Evolutionary conservation across 179 eudicot genomes (phyloP), one percentile per base, ranked within the genome.

Genomic region (Spinacia oleracea): DNA sequence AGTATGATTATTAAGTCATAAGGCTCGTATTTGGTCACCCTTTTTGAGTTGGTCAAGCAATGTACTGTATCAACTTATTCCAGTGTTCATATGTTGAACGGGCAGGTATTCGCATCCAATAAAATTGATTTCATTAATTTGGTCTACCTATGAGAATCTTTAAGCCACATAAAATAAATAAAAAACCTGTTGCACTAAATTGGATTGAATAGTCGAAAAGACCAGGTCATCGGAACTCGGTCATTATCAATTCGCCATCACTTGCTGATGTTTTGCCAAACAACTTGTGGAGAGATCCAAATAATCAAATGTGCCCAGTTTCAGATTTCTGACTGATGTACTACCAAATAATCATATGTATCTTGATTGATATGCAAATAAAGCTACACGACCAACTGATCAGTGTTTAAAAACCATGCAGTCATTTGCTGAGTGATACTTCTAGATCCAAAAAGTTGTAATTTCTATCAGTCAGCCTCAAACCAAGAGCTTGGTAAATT

Each of bases 201-300:
- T 63, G 40, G 0, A 23, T 14, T 63, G 16, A 11, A 14, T 20
- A 63, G 12, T 7, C 27, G 14, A 46, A 40, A 29, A 29, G 64
- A 25, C 58, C 20, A 15, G 21, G 72, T 77, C 73, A 51, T 20
- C 11, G 34, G 34, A 60, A 77, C 18, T 8, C 38, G 34, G 73
- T 59, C 34, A 40, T n/a, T 46, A 31, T 20, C 38, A 43, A 23
- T 70, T 48, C n/a, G n/a, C 58, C 74, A 45, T 70, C 74, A 27
- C 34, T 70, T 43, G 34, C 20, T 43, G 73, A 70, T 46, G 74
- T 27, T 27, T 56, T 48, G 48, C 74, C 74, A 70, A 70, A 70
- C 38, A 46, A n/a, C 42, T 7, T 25, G 1, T 51, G 56, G 56
- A 50, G 50, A 51, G 56, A 20, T 51, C 14, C 15, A 20, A n/a